These are phyloP conservation scores for Salix udensis DNA, from an alignment of 345 rosid genomes.

Conservation along the genomic window DNA sequence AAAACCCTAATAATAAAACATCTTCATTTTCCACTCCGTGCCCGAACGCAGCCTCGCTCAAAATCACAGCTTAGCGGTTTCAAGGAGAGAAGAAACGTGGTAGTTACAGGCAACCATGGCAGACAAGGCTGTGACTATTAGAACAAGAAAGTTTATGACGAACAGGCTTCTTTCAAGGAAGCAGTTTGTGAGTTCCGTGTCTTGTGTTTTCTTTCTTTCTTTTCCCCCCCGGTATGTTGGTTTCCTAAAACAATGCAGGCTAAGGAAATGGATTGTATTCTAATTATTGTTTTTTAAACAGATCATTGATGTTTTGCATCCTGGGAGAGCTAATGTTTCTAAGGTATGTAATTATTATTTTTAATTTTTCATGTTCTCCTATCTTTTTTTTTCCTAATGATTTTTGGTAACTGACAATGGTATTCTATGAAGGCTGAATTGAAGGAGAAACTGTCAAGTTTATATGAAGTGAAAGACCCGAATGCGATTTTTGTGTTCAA, in stretches of 20 bases:
- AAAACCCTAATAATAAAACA: background rate
- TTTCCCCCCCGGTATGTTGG: background rate
- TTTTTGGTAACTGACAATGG: background rate
- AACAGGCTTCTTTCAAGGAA: constrained; percentile 54
- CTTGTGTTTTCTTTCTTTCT: background rate
- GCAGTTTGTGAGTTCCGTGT: constrained; percentile 37
- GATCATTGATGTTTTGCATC: constrained; percentile 95
- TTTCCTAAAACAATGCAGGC: background rate
- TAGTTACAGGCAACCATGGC: constrained; percentile 32
- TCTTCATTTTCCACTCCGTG: too few relatives aligned
- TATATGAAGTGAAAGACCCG: constrained; percentile 83
- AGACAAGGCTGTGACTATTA: constrained; percentile 49
- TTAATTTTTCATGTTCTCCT: background rate
- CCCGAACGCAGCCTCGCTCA: background rate
- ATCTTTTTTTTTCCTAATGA: background rate
- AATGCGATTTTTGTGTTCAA: constrained; percentile 38
- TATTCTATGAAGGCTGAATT: constrained; percentile 53
- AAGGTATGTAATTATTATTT: constrained; percentile 44
- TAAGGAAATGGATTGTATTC: background rate
- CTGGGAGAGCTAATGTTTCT: constrained; percentile 83
- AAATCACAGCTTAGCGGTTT: background rate
- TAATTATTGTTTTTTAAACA: constrained; percentile 11
- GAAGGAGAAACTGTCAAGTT: constrained; percentile 66
- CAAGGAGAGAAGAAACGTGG: background rate
- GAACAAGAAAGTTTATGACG: constrained; percentile 56